These are phyloP conservation scores for Ceraceosorus guamensis DNA, from an alignment of 1,284 basidiomycete genomes.

Conservation along the genomic window DNA sequence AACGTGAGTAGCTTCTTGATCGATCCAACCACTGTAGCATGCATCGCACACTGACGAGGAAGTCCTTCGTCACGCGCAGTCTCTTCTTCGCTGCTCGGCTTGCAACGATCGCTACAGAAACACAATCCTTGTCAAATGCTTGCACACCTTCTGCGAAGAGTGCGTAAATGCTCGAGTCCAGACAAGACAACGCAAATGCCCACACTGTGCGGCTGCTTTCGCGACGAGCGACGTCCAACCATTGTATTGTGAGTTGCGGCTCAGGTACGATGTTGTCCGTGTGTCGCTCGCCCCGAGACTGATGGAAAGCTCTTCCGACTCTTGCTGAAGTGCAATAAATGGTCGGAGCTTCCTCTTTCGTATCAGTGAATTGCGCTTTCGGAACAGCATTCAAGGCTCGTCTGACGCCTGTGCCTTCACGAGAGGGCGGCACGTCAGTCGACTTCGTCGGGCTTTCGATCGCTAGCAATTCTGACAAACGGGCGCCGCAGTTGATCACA, in stretches of 20 bases:
- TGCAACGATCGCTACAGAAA: constrained; percentile 78
- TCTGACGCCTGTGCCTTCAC: too few species aligned
- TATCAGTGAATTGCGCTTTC: too few species aligned
- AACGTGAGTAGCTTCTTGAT: constrained; percentile 55
- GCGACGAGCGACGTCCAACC: constrained; percentile 77
- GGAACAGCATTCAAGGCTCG: too few species aligned
- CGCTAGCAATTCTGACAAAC: too few species aligned
- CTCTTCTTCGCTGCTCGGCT: constrained; percentile 81
- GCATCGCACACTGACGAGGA: not conserved
- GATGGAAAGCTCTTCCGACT: too few species aligned
- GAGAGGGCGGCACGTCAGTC: too few species aligned
- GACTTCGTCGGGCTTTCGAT: too few species aligned
- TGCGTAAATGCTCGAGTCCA: constrained; percentile 80
- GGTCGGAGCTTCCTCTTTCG: too few species aligned
- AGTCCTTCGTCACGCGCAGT: constrained; percentile 52
- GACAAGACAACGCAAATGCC: constrained; percentile 91
- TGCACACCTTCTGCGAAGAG: constrained; percentile 85
- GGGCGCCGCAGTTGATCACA: too few species aligned
- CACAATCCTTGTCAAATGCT: constrained; percentile 83
- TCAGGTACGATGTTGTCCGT: too few species aligned
- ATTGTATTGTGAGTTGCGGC: constrained; percentile 57
- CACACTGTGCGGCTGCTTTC: constrained; percentile 78
- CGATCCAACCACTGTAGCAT: not conserved
- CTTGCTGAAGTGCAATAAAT: too few species aligned
- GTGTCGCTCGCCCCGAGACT: too few species aligned